These are phyloP conservation scores for Fomitopsis schrenkii DNA, from an alignment of 1,284 basidiomycete genomes.

Conservation along the genomic window DNA sequence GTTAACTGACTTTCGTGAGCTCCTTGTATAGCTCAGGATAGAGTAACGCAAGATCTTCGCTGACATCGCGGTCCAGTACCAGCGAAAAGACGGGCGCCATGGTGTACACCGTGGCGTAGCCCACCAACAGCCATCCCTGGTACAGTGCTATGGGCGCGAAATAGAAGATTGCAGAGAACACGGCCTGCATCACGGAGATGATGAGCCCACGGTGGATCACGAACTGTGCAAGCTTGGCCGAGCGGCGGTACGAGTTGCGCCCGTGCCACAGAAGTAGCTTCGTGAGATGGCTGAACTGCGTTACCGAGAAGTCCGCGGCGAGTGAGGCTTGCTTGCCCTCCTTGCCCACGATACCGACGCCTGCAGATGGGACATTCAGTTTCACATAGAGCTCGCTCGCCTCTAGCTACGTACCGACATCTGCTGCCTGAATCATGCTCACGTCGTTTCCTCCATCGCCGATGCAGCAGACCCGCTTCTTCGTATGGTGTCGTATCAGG, in stretches of 20 bases:
- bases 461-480: slow-evolving; percentile 96
- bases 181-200: slow-evolving; percentile 96
- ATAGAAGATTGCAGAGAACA: slow-evolving; percentile 97
- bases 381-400: neutral
- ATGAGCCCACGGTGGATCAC: slow-evolving; percentile 98
- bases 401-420: slow-evolving; percentile 68
- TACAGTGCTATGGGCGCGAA: slow-evolving; percentile 98
- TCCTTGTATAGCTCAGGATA: slow-evolving; percentile 99
- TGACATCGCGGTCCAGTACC: slow-evolving; percentile 94
- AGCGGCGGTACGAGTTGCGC: slow-evolving; percentile 96
- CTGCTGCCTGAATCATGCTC: slow-evolving; percentile 94
- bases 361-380: slow-evolving; percentile 35
- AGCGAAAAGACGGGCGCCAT: slow-evolving; percentile 99
- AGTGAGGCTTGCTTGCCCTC: slow-evolving; percentile 98
- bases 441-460: slow-evolving; percentile 96
- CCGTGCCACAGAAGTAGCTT: slow-evolving; percentile 97
- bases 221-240: slow-evolving; percentile 96
- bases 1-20: slow-evolving; percentile 74
- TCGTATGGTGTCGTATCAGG: slow-evolving; percentile 86
- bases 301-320: slow-evolving; percentile 97
- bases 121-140: slow-evolving; percentile 97
- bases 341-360: slow-evolving; percentile 97
- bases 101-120: slow-evolving; percentile 97
- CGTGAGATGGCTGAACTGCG: slow-evolving; percentile 92
- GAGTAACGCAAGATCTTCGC: slow-evolving; percentile 89